Percentiles rank a stretch among this genome's conserved stretches.
phyloP scores from a whole-genome alignment of 1,139 yeast species.

The Blastobotrys indianensis region DNA sequence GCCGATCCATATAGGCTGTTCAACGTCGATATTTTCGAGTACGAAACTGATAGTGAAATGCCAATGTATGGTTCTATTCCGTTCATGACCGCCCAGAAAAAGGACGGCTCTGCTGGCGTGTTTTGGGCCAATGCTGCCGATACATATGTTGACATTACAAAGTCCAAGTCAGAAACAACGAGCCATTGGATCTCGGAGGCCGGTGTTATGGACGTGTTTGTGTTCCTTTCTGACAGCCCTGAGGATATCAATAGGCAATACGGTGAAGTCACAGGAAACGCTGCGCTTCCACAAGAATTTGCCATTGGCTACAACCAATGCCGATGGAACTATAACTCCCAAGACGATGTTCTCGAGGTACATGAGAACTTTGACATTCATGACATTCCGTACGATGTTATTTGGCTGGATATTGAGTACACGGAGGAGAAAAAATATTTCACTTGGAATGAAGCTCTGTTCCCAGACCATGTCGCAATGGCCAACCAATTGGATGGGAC shows the following conservation, averaged over 20 bases:
- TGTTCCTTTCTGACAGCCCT: conserved; percentile 63
- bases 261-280: conserved; percentile 68
- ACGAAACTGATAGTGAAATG: conserved; percentile 70
- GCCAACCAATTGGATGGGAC: conserved; percentile 56
- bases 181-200: conserved; percentile 95
- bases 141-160: conserved; percentile 71
- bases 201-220: conserved; percentile 71
- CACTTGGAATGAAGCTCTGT: conserved; percentile 75
- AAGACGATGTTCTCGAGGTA: conserved; percentile 71
- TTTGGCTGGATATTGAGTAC: conserved; percentile 95
- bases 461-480: conserved; percentile 72
- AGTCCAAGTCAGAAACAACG: conserved; percentile 26
- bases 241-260: conserved; percentile 54
- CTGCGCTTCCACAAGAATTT: conserved; percentile 70
- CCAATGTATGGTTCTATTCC: conserved; percentile 98
- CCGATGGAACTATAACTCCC: conserved; percentile 94
- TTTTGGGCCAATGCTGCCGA: conserved; percentile 95
- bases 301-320: conserved; percentile 93
- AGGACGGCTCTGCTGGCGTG: conserved; percentile 59
- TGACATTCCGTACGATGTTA: conserved; percentile 80
- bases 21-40: conserved; percentile 93
- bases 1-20: conserved; percentile 74
- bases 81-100: conserved; percentile 64
- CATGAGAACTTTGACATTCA: conserved; percentile 62
- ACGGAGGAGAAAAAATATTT: conserved; percentile 81